Conservation (phyloP, 2,329 filamentous ascomycete genomes). For the Colletotrichum musicola region DNA sequence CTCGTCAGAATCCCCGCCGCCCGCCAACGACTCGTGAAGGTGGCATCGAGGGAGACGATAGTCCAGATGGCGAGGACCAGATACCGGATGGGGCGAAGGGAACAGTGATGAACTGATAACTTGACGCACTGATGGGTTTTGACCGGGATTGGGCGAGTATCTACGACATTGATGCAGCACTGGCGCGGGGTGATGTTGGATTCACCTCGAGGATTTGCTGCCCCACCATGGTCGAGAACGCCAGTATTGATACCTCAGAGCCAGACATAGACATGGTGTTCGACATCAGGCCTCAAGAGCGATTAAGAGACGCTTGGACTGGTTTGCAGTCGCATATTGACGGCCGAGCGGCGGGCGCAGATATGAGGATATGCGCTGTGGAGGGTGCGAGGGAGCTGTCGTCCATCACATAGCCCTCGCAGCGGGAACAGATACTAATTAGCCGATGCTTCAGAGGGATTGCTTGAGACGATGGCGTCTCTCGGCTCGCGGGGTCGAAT, state of each 20-base stretch:
- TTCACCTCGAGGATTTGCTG: constrained; percentile 12
- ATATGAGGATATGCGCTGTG: not conserved
- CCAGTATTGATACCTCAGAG: not conserved
- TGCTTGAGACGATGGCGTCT: constrained; percentile 14
- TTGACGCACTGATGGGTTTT: not conserved
- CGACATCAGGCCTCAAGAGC: not conserved
- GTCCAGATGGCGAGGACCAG: not conserved
- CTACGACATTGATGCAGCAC: not conserved
- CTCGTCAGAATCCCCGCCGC: not conserved
- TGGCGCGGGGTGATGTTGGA: constrained; percentile 4
- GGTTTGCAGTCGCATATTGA: not conserved
- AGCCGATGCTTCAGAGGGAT: constrained; percentile 11
- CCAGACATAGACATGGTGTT: too few relatives aligned
- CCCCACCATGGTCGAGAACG: not conserved
- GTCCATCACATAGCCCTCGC: not conserved
- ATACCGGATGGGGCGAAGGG: not conserved
- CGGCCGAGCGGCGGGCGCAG: constrained; percentile 2
- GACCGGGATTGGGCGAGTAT: constrained; percentile 5
- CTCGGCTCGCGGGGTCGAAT: constrained; percentile 6
- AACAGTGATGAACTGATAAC: not conserved
- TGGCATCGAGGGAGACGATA: not conserved
- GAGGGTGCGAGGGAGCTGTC: not conserved
- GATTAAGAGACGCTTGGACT: not conserved
- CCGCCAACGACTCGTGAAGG: constrained; percentile 15
- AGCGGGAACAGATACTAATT: not conserved